These are phyloP conservation scores for Henckelia pumila DNA, from an alignment of 257 asterid genomes.

Conservation along the genomic window DNA sequence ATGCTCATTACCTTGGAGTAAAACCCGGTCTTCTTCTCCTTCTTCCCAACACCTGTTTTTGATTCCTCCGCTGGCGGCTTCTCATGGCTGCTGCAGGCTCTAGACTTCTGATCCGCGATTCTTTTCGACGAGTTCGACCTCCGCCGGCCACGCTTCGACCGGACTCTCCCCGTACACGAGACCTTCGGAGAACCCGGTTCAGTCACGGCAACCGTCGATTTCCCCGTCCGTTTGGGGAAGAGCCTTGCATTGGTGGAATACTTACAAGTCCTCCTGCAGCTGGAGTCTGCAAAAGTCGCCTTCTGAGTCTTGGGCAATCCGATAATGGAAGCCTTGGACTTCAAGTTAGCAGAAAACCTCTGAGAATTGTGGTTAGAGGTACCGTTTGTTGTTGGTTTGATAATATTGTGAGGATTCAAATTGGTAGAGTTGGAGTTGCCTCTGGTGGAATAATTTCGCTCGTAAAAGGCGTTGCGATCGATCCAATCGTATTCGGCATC, in stretches of 20 bases:
- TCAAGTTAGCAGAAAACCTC: conserved; percentile 45
- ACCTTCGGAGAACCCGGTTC: conserved; percentile 97
- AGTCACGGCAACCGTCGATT: conserved; percentile 31
- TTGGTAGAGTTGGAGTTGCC: conserved; percentile 44
- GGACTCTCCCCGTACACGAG: conserved; percentile 87
- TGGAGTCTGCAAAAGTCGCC: conserved; percentile 33
- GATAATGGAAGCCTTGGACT: conserved; percentile 55
- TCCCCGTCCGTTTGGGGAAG: conserved; percentile 61
- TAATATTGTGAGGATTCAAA: conserved; percentile 26
- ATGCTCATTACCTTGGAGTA: conserved; percentile 38
- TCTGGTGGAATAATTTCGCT: conserved; percentile 69
- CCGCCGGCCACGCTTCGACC: conserved; percentile 77
- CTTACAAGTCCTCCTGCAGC: conserved; percentile 37
- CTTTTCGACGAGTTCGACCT: conserved; percentile 41
- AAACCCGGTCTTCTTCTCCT: conserved; percentile 35
- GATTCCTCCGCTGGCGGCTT: conserved; percentile 10
- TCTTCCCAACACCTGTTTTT: neutral
- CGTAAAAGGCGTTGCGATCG: conserved; percentile 58
- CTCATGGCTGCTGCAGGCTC: conserved; percentile 34
- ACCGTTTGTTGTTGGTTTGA: conserved; percentile 27
- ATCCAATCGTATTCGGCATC: conserved; percentile 45
- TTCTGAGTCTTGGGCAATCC: conserved; percentile 65
- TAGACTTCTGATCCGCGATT: conserved; percentile 38
- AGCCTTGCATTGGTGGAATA: conserved; percentile 42
- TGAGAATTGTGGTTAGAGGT: conserved; percentile 48